phyloP scores from a whole-genome alignment of 441 rosid genomes.

The Gossypium aridum region DNA sequence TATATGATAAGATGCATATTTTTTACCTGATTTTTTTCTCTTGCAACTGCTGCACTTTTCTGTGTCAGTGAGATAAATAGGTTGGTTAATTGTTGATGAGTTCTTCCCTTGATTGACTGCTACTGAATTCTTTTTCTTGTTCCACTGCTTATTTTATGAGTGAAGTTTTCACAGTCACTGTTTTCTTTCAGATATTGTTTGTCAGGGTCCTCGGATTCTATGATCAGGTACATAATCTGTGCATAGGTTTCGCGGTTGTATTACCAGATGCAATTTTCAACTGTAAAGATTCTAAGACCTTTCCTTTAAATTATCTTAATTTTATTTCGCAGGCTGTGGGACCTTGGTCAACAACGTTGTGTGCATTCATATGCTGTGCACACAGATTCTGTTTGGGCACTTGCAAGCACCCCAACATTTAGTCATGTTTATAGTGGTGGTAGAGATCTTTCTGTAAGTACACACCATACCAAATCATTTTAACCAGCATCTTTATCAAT shows the following conservation, averaged over 20 bases:
- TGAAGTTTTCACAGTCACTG: constrained; percentile 13
- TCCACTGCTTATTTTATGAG: neutral
- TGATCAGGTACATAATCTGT: constrained; percentile 70
- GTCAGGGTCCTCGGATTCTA: constrained; percentile 98
- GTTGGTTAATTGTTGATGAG: neutral
- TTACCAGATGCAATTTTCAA: constrained; percentile 1
- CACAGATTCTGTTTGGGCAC: constrained; percentile 99
- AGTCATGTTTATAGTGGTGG: constrained; percentile 99
- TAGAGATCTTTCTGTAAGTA: constrained; percentile 94
- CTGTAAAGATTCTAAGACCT: constrained; percentile 3
- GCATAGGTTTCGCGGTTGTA: constrained; percentile 5
- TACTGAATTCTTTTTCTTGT: neutral
- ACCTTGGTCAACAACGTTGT: constrained; percentile 98
- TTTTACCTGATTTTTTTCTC: neutral
- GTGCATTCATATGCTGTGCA: constrained; percentile 98
- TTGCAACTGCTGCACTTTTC: constrained; percentile 1
- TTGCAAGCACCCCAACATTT: constrained; percentile 90
- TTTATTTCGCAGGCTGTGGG: constrained; percentile 75
- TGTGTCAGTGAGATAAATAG: neutral
- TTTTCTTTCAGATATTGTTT: constrained; percentile 76
- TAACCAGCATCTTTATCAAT: neutral
- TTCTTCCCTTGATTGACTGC: constrained; percentile 4
- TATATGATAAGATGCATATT: neutral
- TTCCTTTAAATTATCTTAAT: constrained; percentile 22
- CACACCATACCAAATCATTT: constrained; percentile 11